Percentiles rank a stretch among this genome's conserved stretches.
These are phyloP conservation scores for Tylopilus sp. DNA, from an alignment of 1,284 basidiomycete genomes.

Conservation along the genomic window DNA sequence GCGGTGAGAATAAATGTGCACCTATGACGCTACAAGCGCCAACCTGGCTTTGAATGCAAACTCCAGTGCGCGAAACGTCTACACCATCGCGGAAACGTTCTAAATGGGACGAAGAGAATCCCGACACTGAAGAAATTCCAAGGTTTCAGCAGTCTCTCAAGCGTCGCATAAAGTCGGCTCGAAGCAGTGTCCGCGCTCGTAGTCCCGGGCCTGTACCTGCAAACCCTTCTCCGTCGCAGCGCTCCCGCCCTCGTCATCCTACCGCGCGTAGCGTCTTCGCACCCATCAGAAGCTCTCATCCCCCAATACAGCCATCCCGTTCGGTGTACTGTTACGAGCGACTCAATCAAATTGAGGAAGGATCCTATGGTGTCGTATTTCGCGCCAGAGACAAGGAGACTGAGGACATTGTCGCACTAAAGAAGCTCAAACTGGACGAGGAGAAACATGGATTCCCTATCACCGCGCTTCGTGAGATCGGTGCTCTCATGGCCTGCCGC, in stretches of 20 bases:
- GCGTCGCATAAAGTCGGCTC: constrained; percentile 42
- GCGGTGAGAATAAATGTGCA: too few species aligned
- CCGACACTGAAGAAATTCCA: constrained; percentile 35
- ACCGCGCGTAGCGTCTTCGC: constrained; percentile 58
- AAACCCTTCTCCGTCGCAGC: constrained; percentile 16
- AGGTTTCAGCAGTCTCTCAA: constrained; percentile 39
- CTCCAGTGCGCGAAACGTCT: constrained; percentile 23
- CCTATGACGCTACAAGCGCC: neutral
- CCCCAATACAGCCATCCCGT: constrained; percentile 73
- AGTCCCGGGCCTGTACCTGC: constrained; percentile 12
- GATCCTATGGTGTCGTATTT: constrained; percentile 96
- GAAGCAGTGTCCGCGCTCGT: constrained; percentile 11
- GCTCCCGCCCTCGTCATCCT: constrained; percentile 14
- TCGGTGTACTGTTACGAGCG: constrained; percentile 91
- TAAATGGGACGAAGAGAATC: constrained; percentile 61
- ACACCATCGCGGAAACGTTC: constrained; percentile 61
- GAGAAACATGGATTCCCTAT: constrained; percentile 99
- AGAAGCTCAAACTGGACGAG: constrained; percentile 97
- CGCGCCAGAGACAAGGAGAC: constrained; percentile 91
- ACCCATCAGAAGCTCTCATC: constrained; percentile 71
- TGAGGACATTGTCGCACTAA: constrained; percentile 92
- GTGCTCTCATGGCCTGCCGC: constrained; percentile 85
- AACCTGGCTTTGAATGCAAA: constrained; percentile 7
- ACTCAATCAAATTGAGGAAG: constrained; percentile 98
- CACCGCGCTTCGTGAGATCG: constrained; percentile 91